A percentile compares a stretch with the other conserved stretches of the same genome.
These are phyloP conservation scores for Porcisia hertigi DNA, from an alignment of 208 protist genomes.

Conservation along the genomic window DNA sequence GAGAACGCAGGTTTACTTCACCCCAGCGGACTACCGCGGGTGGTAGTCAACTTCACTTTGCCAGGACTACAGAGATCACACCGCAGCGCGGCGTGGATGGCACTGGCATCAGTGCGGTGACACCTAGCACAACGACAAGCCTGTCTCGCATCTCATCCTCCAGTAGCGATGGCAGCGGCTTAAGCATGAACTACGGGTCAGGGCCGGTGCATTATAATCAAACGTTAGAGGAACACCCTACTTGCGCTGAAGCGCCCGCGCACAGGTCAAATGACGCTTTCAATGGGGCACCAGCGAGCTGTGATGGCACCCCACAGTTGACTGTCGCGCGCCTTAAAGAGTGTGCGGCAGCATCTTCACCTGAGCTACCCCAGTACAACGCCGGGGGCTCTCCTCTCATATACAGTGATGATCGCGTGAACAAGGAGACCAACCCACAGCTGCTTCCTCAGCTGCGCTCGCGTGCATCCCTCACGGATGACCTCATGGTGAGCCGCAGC, in stretches of 20 bases:
- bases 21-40: background rate
- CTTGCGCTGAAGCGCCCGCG: too few relatives aligned
- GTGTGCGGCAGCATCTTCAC: conserved; percentile 12
- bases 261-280: background rate
- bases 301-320: background rate
- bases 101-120: background rate
- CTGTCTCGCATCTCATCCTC: conserved; percentile 10
- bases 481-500: conserved; percentile 31
- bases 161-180: conserved; percentile 8
- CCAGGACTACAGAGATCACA: background rate
- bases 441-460: conserved; percentile 8
- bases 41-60: background rate
- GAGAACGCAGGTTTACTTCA: background rate
- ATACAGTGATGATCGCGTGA: conserved; percentile 1
- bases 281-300: background rate
- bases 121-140: background rate
- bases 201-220: background rate
- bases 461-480: conserved; percentile 24
- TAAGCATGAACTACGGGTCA: conserved; percentile 3
- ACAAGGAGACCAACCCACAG: conserved; percentile 18
- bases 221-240: background rate
- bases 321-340: conserved; percentile 27
- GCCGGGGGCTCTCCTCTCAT: background rate
- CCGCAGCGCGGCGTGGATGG: background rate
- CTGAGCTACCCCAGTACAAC: conserved; percentile 13